Conservation (phyloP, 139 green algal genomes). For the Haematococcus sp. region DNA sequence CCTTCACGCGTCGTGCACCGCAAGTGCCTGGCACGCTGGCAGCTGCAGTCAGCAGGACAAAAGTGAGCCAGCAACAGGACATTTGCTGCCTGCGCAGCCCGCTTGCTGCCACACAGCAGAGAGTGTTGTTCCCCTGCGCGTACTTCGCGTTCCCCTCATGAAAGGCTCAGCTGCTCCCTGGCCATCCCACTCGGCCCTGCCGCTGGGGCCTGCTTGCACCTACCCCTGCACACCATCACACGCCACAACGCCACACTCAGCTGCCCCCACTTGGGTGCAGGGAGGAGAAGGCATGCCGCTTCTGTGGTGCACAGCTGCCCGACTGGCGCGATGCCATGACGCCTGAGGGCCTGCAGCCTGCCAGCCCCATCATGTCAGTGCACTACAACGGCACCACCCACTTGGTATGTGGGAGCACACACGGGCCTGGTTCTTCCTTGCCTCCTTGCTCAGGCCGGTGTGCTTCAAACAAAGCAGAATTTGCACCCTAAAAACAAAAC, state of each 20-base stretch:
- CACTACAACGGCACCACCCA: slow-evolving; percentile 10
- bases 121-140: too few relatives aligned
- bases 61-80: neutral
- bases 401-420: neutral
- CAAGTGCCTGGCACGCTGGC: slow-evolving; percentile 5
- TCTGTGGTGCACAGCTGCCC: neutral
- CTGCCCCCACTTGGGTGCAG: too few relatives aligned
- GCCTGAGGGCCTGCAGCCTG: neutral
- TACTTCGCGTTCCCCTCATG: too few relatives aligned
- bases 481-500: neutral
- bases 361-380: slow-evolving; percentile 13
- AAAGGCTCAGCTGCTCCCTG: too few relatives aligned
- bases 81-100: neutral
- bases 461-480: neutral
- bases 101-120: too few relatives aligned
- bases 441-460: too few relatives aligned
- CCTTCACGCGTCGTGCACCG: neutral
- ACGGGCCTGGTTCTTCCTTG: neutral
- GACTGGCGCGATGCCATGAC: neutral
- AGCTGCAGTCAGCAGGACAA: neutral
- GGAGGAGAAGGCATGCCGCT: neutral
- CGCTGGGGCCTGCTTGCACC: too few relatives aligned
- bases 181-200: neutral
- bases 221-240: too few relatives aligned
- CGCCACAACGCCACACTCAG: too few relatives aligned